Percentiles rank a stretch among this genome's conserved stretches.
These are phyloP conservation scores for Alternaria sp. DNA, from an alignment of 2,329 filamentous ascomycete species.

Conservation along the genomic window DNA sequence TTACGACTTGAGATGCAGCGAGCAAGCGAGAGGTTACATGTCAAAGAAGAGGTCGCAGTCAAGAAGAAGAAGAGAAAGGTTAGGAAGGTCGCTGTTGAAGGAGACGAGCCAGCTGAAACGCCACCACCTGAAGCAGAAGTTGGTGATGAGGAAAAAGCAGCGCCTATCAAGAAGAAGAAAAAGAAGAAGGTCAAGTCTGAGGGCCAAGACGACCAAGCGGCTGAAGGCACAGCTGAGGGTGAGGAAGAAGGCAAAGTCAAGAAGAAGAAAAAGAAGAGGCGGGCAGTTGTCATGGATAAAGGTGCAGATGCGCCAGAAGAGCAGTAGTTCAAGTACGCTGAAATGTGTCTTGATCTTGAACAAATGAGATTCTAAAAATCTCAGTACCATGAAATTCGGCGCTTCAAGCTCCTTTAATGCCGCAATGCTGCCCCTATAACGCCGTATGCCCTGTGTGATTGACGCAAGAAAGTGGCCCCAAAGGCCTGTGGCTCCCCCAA, in stretches of 20 bases:
- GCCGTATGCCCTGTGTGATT: slow-evolving; percentile 13
- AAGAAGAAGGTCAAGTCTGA: slow-evolving; percentile 54
- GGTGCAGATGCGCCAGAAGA: slow-evolving; percentile 21
- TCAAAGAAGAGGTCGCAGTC: slow-evolving; percentile 72
- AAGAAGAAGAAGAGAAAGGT: slow-evolving; percentile 66
- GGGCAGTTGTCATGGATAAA: slow-evolving; percentile 48
- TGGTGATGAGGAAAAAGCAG: slow-evolving; percentile 23
- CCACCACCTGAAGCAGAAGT: slow-evolving; percentile 26
- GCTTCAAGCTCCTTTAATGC: slow-evolving; percentile 1
- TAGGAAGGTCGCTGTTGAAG: slow-evolving; percentile 58
- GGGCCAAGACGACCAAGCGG: slow-evolving; percentile 25
- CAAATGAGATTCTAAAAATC: slow-evolving; percentile 10
- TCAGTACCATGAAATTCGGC: slow-evolving; percentile 7
- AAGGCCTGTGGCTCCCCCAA: background rate
- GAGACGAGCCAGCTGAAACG: slow-evolving; percentile 64
- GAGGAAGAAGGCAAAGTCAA: slow-evolving; percentile 48
- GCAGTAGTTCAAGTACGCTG: slow-evolving; percentile 11
- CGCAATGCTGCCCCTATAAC: slow-evolving; percentile 8
- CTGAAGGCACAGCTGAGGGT: slow-evolving; percentile 28
- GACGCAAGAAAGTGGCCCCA: slow-evolving; percentile 6
- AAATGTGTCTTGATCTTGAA: background rate
- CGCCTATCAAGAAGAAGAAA: slow-evolving; percentile 50
- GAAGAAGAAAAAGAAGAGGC: slow-evolving; percentile 56
- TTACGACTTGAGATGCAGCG: slow-evolving; percentile 89
- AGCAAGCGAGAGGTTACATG: slow-evolving; percentile 76